phyloP scores from a whole-genome alignment of 805 yeast genomes.

The Candida ipomoeae region DNA sequence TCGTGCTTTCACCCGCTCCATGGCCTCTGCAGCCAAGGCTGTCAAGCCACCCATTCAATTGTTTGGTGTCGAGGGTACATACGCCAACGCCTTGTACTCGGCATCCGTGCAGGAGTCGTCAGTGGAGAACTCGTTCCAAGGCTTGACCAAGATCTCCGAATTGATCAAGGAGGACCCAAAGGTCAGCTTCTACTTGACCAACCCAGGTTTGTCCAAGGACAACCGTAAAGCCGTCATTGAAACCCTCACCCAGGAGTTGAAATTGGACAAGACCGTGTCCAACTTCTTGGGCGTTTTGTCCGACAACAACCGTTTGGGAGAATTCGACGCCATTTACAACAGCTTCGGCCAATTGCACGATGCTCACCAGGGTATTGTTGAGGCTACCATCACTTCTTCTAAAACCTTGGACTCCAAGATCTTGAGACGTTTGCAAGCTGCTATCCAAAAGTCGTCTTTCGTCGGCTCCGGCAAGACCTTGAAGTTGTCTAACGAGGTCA shows the following conservation, averaged over 20 bases:
- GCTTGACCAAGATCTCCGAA: constrained; percentile 55
- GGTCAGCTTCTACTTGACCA: constrained; percentile 56
- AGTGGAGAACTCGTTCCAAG: constrained; percentile 62
- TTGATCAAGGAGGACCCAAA: constrained; percentile 60
- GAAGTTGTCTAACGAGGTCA: constrained; percentile 74
- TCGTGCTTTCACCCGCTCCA: constrained; percentile 62
- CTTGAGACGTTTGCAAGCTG: constrained; percentile 70
- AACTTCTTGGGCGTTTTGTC: constrained; percentile 84
- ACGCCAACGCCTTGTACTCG: constrained; percentile 89
- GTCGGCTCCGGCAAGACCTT: constrained; percentile 86
- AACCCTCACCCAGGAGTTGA: constrained; percentile 45
- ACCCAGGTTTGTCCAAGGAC: constrained; percentile 77
- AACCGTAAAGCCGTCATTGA: constrained; percentile 73
- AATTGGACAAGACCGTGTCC: constrained; percentile 63
- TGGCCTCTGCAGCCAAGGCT: constrained; percentile 66
- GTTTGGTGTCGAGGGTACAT: constrained; percentile 94
- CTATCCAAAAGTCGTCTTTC: constrained; percentile 71
- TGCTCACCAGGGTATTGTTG: constrained; percentile 88
- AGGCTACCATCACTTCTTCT: constrained; percentile 89
- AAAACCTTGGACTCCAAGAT: constrained; percentile 77
- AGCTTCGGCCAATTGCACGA: constrained; percentile 77
- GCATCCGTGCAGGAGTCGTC: constrained; percentile 84
- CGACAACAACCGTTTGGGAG: constrained; percentile 86
- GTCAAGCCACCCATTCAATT: constrained; percentile 88
- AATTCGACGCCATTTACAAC: constrained; percentile 59